A percentile compares a stretch with the other conserved stretches of the same genome.
These are phyloP conservation scores for Nemania sp. DNA, from an alignment of 2,329 filamentous ascomycete species.

Conservation along the genomic window DNA sequence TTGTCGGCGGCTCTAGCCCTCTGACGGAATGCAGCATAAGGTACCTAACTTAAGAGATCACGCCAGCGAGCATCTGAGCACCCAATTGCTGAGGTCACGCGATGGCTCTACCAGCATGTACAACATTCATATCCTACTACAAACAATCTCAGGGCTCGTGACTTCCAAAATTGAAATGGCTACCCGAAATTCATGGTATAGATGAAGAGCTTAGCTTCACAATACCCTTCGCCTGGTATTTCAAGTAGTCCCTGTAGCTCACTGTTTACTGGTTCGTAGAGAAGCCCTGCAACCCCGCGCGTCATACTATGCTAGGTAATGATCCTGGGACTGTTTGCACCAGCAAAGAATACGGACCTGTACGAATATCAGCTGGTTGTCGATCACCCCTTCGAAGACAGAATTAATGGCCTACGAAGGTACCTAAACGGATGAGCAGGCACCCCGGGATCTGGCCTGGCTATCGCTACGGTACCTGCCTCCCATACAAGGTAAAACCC, in stretches of 20 bases:
- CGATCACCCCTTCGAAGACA: constrained; percentile 26
- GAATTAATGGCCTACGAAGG: neutral
- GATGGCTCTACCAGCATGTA: constrained; percentile 24
- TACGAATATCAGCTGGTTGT: constrained; percentile 36
- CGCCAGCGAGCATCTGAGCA: constrained; percentile 33
- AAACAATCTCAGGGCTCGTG: neutral
- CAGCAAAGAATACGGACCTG: constrained; percentile 3
- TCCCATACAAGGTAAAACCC: too few species aligned
- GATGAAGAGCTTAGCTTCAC: too few species aligned
- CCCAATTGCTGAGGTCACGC: constrained; percentile 34
- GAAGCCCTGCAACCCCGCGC: constrained; percentile 20
- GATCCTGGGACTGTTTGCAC: constrained; percentile 9
- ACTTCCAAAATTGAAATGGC: neutral
- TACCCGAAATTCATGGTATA: constrained; percentile 3
- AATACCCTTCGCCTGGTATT: too few species aligned
- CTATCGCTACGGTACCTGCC: too few species aligned
- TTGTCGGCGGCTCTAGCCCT: constrained; percentile 15
- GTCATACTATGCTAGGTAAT: constrained; percentile 21
- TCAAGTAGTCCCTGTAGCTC: neutral
- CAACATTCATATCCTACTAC: constrained; percentile 27
- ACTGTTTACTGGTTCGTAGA: constrained; percentile 11
- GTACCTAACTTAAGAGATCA: constrained; percentile 26
- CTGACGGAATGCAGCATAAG: constrained; percentile 19
- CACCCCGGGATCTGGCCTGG: too few species aligned
- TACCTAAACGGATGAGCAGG: too few species aligned